These are phyloP conservation scores for Claviceps digitariae DNA, from an alignment of 2,329 filamentous ascomycete species.

Conservation along the genomic window DNA sequence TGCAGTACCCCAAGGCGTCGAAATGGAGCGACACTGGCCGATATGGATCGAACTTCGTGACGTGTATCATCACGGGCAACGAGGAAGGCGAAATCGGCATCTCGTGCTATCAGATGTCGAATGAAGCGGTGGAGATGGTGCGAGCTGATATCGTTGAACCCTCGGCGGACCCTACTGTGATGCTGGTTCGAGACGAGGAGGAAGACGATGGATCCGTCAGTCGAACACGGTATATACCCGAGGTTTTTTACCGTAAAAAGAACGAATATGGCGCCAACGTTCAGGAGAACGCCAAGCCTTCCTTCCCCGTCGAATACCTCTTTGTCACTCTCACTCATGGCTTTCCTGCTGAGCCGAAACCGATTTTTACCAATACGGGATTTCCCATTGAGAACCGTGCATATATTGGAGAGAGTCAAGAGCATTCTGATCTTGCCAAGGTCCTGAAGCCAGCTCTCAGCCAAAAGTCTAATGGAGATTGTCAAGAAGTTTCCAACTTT, in stretches of 20 bases:
- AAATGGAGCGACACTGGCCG: slow-evolving; percentile 95
- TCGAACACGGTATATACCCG: slow-evolving; percentile 79
- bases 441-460: slow-evolving; percentile 50
- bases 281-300: slow-evolving; percentile 91
- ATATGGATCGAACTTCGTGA: slow-evolving; percentile 95
- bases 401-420: slow-evolving; percentile 72
- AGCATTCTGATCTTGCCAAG: slow-evolving; percentile 54
- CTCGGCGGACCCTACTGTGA: slow-evolving; percentile 80
- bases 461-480: slow-evolving; percentile 46
- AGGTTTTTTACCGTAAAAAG: slow-evolving; percentile 89
- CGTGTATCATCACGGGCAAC: slow-evolving; percentile 89
- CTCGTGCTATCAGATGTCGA: slow-evolving; percentile 87
- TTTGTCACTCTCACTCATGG: slow-evolving; percentile 93
- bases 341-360: slow-evolving; percentile 70
- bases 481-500: slow-evolving; percentile 74
- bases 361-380: slow-evolving; percentile 56
- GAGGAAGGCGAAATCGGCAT: slow-evolving; percentile 79
- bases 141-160: slow-evolving; percentile 88
- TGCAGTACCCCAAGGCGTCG: slow-evolving; percentile 73
- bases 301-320: slow-evolving; percentile 92
- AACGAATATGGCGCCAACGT: slow-evolving; percentile 96
- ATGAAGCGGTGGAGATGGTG: slow-evolving; percentile 94
- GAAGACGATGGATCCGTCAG: slow-evolving; percentile 60
- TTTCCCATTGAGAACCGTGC: slow-evolving; percentile 92
- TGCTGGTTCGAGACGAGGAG: slow-evolving; percentile 88